Conservation (phyloP, 305 asterid genomes). For the Stenogyne calaminthoides region DNA sequence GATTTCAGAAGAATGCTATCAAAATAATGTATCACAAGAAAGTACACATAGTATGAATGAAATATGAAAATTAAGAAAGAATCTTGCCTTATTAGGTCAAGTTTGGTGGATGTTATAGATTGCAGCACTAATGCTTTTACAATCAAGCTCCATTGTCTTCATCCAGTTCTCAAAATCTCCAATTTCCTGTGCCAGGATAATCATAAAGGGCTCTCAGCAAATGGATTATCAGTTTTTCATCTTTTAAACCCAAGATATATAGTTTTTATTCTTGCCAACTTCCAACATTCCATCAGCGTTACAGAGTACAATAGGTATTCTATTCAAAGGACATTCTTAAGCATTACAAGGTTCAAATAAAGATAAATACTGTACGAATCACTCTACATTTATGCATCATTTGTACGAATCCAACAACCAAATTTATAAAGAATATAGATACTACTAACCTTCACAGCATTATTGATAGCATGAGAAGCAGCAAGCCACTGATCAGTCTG, state of each 20-base stretch:
- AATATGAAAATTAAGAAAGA: neutral
- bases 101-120: conserved; percentile 57
- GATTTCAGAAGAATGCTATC: neutral
- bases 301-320: neutral
- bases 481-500: conserved; percentile 92
- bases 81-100: conserved; percentile 30
- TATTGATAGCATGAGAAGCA: conserved; percentile 78
- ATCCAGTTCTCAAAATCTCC: conserved; percentile 74
- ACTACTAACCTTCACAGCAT: conserved; percentile 72
- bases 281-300: neutral
- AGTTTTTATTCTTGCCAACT: conserved; percentile 1
- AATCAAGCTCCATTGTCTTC: conserved; percentile 72
- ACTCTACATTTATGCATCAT: neutral
- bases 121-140: conserved; percentile 62
- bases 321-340: conserved; percentile 1
- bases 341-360: neutral
- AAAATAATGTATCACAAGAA: neutral
- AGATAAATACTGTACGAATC: neutral
- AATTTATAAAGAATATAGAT: neutral
- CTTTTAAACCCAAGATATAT: neutral
- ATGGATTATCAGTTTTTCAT: conserved; percentile 4
- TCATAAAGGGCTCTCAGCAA: neutral
- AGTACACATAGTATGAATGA: neutral
- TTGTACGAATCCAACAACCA: neutral
- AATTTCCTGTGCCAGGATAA: conserved; percentile 48